Conservation (phyloP, 768 basidiomycete genomes). For the Boletus rubropictus region DNA sequence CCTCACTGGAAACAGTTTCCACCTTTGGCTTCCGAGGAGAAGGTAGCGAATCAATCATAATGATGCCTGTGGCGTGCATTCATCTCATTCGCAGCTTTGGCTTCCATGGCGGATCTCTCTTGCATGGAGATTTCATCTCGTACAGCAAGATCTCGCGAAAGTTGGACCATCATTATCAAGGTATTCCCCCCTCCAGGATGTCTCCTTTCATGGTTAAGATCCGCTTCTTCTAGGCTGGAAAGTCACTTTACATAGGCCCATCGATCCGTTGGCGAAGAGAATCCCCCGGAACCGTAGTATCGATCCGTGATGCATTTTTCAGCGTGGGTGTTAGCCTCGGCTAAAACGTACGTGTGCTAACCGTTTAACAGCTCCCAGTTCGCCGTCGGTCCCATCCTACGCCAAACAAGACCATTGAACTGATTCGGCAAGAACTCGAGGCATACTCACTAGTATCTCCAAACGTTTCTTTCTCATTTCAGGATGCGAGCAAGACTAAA, state of each 20-base stretch:
- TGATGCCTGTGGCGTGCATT: constrained; percentile 5
- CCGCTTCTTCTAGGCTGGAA: constrained; percentile 48
- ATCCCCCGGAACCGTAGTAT: constrained; percentile 72
- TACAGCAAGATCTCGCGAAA: constrained; percentile 54
- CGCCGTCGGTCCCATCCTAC: constrained; percentile 68
- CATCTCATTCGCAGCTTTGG: constrained; percentile 52
- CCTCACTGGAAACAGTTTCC: constrained; percentile 44
- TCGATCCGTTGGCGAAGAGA: constrained; percentile 73
- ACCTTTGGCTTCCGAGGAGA: constrained; percentile 94
- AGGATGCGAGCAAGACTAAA: constrained; percentile 42
- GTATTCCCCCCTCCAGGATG: constrained; percentile 32
- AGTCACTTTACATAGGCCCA: constrained; percentile 62
- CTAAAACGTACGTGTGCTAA: constrained; percentile 3
- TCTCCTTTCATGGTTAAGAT: background rate
- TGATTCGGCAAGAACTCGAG: constrained; percentile 69
- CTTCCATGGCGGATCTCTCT: constrained; percentile 74
- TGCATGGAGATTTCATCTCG: constrained; percentile 80
- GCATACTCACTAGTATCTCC: constrained; percentile 69
- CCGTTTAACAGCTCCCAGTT: constrained; percentile 60
- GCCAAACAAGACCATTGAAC: constrained; percentile 53
- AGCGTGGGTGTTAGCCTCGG: constrained; percentile 48
- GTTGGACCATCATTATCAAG: constrained; percentile 77
- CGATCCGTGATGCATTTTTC: constrained; percentile 84
- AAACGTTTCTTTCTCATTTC: constrained; percentile 60
- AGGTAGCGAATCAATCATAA: constrained; percentile 44